Evolutionary conservation across 108 stramenopile genomes (phyloP).

Genomic region (Aurantiochytrium sp.): DNA sequence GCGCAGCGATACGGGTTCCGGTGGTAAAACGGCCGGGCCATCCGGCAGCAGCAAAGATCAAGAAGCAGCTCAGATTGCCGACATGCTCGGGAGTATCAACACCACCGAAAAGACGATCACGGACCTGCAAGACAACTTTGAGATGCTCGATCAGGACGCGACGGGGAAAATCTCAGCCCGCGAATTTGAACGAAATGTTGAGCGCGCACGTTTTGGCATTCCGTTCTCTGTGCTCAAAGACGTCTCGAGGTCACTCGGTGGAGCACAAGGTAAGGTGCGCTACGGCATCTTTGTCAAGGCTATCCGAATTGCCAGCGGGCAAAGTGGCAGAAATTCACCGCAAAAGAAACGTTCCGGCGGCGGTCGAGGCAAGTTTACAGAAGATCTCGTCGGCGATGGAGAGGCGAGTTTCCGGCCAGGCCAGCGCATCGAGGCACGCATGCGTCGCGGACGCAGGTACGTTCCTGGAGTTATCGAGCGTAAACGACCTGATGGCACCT

Average conservation of each 20-base stretch:
- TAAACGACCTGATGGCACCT: conserved; percentile 32
- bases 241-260: background rate
- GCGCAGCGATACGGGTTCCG: background rate
- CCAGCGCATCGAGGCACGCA: conserved; percentile 16
- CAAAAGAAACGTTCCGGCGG: background rate
- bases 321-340: background rate
- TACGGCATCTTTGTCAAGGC: background rate
- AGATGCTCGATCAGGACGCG: conserved; percentile 28
- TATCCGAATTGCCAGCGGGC: background rate
- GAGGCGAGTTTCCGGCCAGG: background rate
- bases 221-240: background rate
- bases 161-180: background rate
- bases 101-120: background rate
- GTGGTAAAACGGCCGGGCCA: background rate
- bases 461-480: conserved; percentile 21
- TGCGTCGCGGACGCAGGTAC: background rate
- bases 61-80: conserved; percentile 15
- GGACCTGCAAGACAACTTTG: conserved; percentile 17
- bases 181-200: background rate
- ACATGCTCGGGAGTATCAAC: background rate
- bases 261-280: background rate
- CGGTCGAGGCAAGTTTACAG: background rate
- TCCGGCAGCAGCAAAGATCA: conserved; percentile 10
- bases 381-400: background rate
- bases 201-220: background rate